These are phyloP conservation scores for Martiniozyma asiatica DNA, from an alignment of 1,139 yeast species.

Conservation along the genomic window DNA sequence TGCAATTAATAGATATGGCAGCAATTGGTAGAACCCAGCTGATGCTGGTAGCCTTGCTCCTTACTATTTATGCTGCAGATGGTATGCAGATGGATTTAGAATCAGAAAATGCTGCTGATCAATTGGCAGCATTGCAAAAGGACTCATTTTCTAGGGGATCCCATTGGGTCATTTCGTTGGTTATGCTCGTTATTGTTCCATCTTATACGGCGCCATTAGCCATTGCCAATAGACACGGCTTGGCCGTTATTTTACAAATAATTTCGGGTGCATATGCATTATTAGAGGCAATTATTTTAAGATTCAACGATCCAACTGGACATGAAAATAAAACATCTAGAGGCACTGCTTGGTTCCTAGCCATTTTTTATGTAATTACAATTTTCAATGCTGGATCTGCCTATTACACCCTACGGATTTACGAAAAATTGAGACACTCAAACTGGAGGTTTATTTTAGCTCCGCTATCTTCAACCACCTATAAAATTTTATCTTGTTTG, in stretches of 20 bases:
- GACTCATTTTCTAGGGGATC: constrained; percentile 39
- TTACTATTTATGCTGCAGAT: too few relatives aligned
- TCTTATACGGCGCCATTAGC: constrained; percentile 43
- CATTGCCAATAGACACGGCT: constrained; percentile 37
- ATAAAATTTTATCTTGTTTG: constrained; percentile 35
- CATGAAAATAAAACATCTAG: constrained; percentile 56
- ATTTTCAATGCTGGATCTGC: constrained; percentile 43
- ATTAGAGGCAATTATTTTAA: constrained; percentile 42
- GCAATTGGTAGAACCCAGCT: too few relatives aligned
- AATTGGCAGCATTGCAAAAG: constrained; percentile 8
- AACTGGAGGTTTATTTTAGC: constrained; percentile 21
- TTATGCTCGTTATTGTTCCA: constrained; percentile 38
- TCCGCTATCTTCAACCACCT: constrained; percentile 24
- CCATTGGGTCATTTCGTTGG: constrained; percentile 49
- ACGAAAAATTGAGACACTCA: constrained; percentile 10
- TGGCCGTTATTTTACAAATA: constrained; percentile 37
- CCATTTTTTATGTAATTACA: constrained; percentile 32
- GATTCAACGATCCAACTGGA: constrained; percentile 51
- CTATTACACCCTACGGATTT: constrained; percentile 38
- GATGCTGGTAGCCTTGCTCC: too few relatives aligned
- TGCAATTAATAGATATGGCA: too few relatives aligned
- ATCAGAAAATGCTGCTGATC: constrained; percentile 11
- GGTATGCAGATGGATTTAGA: constrained; percentile 14
- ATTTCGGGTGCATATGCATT: constrained; percentile 37
- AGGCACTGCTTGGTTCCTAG: constrained; percentile 54